A percentile compares a stretch with the other conserved stretches of the same genome.
phyloP scores from a whole-genome alignment of 164 flowering plant species.

The Macadamia integrifolia region DNA sequence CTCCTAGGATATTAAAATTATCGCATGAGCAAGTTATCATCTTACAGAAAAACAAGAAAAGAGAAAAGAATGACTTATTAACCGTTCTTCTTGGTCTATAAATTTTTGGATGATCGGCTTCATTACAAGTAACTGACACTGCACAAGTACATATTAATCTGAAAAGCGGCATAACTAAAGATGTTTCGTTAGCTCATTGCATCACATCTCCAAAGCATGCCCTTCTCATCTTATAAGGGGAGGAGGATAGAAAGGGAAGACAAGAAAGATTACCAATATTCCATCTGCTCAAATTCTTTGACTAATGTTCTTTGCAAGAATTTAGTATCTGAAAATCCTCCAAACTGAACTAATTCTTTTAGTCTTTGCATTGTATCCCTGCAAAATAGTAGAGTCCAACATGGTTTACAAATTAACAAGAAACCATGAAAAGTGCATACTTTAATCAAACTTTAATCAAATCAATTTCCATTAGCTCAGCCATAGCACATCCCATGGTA shows the following conservation, averaged over 20 bases:
- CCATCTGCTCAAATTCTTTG: constrained; percentile 76
- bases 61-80: too few relatives aligned
- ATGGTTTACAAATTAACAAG: background rate
- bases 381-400: constrained; percentile 4
- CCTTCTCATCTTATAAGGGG: too few relatives aligned
- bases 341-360: constrained; percentile 65
- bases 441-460: background rate
- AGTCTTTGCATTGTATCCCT: constrained; percentile 72
- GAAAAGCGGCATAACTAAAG: too few relatives aligned
- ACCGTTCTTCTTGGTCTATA: too few relatives aligned
- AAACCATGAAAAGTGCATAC: background rate
- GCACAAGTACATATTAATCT: too few relatives aligned
- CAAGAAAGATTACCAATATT: constrained; percentile 45
- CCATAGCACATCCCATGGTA: background rate
- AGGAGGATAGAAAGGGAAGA: background rate
- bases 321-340: constrained; percentile 78
- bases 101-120: too few relatives aligned
- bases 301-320: constrained; percentile 65
- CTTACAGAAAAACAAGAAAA: too few relatives aligned
- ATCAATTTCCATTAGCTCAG: background rate
- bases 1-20: too few relatives aligned
- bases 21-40: too few relatives aligned
- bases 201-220: too few relatives aligned
- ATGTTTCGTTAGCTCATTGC: too few relatives aligned
- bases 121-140: too few relatives aligned